Percentiles rank a stretch among this genome's conserved stretches.
These are phyloP conservation scores for Penicillium fimorum DNA, from an alignment of 495 filamentous ascomycete genomes.

Conservation along the genomic window DNA sequence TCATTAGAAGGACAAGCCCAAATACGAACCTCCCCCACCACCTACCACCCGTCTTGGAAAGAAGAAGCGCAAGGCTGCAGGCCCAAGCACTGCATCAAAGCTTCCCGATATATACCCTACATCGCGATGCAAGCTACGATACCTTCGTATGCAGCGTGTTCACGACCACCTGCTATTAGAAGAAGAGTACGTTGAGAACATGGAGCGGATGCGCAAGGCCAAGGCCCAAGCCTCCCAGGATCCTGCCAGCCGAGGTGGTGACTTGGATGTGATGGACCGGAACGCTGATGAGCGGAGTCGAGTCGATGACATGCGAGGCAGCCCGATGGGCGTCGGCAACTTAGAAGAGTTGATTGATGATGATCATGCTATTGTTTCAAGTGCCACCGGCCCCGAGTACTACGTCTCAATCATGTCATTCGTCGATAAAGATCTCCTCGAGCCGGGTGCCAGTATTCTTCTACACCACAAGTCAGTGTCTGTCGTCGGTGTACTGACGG, in stretches of 20 bases:
- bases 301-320: constrained; percentile 98
- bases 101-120: constrained; percentile 91
- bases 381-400: constrained; percentile 96
- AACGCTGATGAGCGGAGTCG: constrained; percentile 94
- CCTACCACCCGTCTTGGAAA: constrained; percentile 97
- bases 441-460: constrained; percentile 92
- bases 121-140: constrained; percentile 93
- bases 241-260: constrained; percentile 45
- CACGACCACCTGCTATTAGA: constrained; percentile 96
- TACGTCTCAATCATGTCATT: constrained; percentile 99
- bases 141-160: constrained; percentile 96
- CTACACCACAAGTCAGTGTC: constrained; percentile 97
- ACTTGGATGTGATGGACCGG: constrained; percentile 55
- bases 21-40: constrained; percentile 96
- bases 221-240: constrained; percentile 74
- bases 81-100: constrained; percentile 90
- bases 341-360: constrained; percentile 99
- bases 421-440: constrained; percentile 97
- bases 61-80: constrained; percentile 92
- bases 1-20: constrained; percentile 93
- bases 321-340: constrained; percentile 97
- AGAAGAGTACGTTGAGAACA: constrained; percentile 98
- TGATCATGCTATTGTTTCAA: constrained; percentile 98
- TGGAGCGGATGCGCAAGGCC: constrained; percentile 88
- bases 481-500: constrained; percentile 95